Evolutionary conservation across 305 asterid genomes (phyloP).

Genomic region (Fraxinus ornus): DNA sequence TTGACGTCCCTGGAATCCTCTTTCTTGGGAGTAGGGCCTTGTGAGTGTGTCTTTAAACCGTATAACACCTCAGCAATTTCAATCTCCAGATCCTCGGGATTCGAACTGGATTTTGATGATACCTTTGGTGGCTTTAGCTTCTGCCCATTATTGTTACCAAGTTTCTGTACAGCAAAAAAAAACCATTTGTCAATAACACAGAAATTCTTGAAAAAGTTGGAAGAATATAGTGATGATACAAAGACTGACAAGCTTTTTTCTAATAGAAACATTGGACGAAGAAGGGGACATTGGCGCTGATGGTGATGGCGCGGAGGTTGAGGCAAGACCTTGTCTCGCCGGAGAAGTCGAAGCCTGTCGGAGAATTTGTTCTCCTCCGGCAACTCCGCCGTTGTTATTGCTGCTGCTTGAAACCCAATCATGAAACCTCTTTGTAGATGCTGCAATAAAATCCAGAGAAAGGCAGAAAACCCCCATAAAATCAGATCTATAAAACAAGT

Average conservation of each 20-base stretch:
- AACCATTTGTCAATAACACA: neutral
- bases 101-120: constrained; percentile 51
- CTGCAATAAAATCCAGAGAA: constrained; percentile 37
- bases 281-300: constrained; percentile 78
- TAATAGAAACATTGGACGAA: constrained; percentile 62
- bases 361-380: constrained; percentile 58
- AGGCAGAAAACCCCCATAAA: constrained; percentile 16
- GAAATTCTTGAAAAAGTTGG: neutral
- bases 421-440: constrained; percentile 79
- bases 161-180: constrained; percentile 47
- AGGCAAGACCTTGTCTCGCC: constrained; percentile 45
- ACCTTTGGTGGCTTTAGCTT: constrained; percentile 75
- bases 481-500: neutral
- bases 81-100: constrained; percentile 88
- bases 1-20: constrained; percentile 67
- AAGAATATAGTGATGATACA: neutral
- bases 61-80: constrained; percentile 90
- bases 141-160: constrained; percentile 43
- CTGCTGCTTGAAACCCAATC: constrained; percentile 70
- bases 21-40: constrained; percentile 64
- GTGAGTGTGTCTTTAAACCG: constrained; percentile 84
- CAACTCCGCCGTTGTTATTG: constrained; percentile 46
- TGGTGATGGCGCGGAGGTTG: constrained; percentile 44
- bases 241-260: constrained; percentile 79
- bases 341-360: constrained; percentile 67